phyloP scores from a whole-genome alignment of 2,329 filamentous ascomycete species.

The Xylaria multiplex region DNA sequence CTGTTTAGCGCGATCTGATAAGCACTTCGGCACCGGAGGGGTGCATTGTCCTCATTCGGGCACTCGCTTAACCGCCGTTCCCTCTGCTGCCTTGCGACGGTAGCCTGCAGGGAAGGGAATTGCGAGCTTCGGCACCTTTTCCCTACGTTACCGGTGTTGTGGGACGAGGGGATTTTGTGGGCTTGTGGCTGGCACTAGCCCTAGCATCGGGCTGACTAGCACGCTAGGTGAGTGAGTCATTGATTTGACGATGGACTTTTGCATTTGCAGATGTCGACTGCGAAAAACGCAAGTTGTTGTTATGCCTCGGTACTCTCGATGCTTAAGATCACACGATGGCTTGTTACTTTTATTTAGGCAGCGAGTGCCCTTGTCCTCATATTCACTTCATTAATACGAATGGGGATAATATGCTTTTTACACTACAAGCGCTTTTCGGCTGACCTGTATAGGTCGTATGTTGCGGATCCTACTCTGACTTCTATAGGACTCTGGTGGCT shows the following conservation, averaged over 20 bases:
- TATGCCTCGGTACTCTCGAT: not conserved
- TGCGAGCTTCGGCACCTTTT: not conserved
- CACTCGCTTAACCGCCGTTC: not conserved
- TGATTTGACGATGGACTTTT: not conserved
- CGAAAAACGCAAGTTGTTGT: too few species aligned
- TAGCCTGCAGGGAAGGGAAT: not conserved
- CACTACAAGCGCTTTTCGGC: not conserved
- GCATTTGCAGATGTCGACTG: not conserved
- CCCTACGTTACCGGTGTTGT: not conserved
- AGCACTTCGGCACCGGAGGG: not conserved
- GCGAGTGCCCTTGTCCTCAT: not conserved
- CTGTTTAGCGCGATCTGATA: constrained; percentile 27
- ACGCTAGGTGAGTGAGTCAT: not conserved
- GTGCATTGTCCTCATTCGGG: not conserved
- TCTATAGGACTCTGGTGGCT: too few species aligned
- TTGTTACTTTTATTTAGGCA: constrained; percentile 14
- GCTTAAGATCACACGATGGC: not conserved
- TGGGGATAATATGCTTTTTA: not conserved
- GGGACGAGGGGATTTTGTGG: not conserved
- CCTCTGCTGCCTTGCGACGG: not conserved
- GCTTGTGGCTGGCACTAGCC: not conserved
- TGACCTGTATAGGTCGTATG: not conserved
- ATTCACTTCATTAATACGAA: not conserved
- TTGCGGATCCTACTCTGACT: not conserved
- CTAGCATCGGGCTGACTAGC: not conserved